A percentile compares a stretch with the other conserved stretches of the same genome.
Conservation (phyloP, 2,329 filamentous ascomycete genomes). For the Pleoardoris graminearum region DNA sequence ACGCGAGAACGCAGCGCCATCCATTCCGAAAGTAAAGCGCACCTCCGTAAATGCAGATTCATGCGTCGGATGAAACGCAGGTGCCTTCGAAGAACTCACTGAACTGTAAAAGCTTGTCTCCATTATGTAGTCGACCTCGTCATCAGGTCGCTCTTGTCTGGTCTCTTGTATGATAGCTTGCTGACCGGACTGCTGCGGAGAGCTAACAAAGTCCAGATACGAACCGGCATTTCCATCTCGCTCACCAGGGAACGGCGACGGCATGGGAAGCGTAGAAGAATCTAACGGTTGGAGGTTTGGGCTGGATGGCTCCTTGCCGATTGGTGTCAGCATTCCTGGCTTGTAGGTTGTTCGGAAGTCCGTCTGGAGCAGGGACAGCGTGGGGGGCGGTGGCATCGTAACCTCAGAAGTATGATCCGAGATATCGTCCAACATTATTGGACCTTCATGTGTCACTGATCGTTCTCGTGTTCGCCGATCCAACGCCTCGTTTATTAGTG, state of each 20-base stretch:
- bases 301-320: slow-evolving; percentile 40
- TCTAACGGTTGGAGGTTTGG: slow-evolving; percentile 39
- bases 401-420: slow-evolving; percentile 15
- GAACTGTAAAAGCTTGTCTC: slow-evolving; percentile 43
- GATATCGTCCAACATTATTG: slow-evolving; percentile 4
- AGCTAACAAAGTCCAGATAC: slow-evolving; percentile 31
- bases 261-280: slow-evolving; percentile 42
- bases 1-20: slow-evolving; percentile 33
- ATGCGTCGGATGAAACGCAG: slow-evolving; percentile 32
- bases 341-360: slow-evolving; percentile 17
- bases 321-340: slow-evolving; percentile 32
- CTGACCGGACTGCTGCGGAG: slow-evolving; percentile 4
- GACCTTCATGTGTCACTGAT: slow-evolving; percentile 7
- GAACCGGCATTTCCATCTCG: slow-evolving; percentile 25
- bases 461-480: slow-evolving; percentile 4
- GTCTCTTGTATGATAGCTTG: slow-evolving; percentile 1
- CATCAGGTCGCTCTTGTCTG: slow-evolving; percentile 15
- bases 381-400: slow-evolving; percentile 40
- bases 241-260: slow-evolving; percentile 44
- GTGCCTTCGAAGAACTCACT: slow-evolving; percentile 29
- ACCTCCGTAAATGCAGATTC: slow-evolving; percentile 43
- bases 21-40: slow-evolving; percentile 42
- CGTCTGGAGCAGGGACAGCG: slow-evolving; percentile 27
- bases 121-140: slow-evolving; percentile 30
- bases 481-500: background rate